Evolutionary conservation across 2,329 filamentous ascomycete genomes (phyloP).

Genomic region (Paecilomyces niveus): DNA sequence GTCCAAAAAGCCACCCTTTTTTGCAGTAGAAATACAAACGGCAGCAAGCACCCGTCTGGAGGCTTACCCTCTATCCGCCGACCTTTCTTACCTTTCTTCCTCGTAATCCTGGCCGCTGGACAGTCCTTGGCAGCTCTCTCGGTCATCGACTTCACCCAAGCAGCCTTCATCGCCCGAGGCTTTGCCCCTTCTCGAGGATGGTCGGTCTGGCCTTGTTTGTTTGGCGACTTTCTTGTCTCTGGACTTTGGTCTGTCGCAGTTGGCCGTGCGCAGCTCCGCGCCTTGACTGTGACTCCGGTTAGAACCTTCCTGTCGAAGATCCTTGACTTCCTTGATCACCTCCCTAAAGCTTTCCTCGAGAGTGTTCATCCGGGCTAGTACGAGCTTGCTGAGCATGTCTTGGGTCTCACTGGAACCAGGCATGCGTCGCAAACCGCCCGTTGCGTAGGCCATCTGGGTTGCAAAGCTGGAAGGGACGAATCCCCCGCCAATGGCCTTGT

Average conservation of each 20-base stretch:
- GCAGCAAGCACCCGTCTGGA: not conserved
- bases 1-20: not conserved
- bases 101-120: not conserved
- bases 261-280: not conserved
- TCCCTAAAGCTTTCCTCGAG: slow-evolving; percentile 86
- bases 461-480: slow-evolving; percentile 69
- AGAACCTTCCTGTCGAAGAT: slow-evolving; percentile 42
- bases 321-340: slow-evolving; percentile 73
- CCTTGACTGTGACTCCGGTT: slow-evolving; percentile 20
- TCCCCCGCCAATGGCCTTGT: slow-evolving; percentile 52
- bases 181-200: not conserved
- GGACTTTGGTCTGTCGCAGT: not conserved
- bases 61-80: not conserved
- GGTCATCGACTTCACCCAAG: not conserved
- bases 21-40: not conserved
- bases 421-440: slow-evolving; percentile 50
- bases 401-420: slow-evolving; percentile 48
- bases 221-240: not conserved
- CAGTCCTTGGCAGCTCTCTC: not conserved
- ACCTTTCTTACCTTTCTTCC: not conserved
- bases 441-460: slow-evolving; percentile 70
- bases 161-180: not conserved
- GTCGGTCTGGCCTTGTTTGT: not conserved
- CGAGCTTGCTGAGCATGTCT: slow-evolving; percentile 68
- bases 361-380: slow-evolving; percentile 86